A percentile compares a stretch with the other conserved stretches of the same genome.
Conservation (phyloP, 2,329 filamentous ascomycete species). For the Aspergillus latus region DNA sequence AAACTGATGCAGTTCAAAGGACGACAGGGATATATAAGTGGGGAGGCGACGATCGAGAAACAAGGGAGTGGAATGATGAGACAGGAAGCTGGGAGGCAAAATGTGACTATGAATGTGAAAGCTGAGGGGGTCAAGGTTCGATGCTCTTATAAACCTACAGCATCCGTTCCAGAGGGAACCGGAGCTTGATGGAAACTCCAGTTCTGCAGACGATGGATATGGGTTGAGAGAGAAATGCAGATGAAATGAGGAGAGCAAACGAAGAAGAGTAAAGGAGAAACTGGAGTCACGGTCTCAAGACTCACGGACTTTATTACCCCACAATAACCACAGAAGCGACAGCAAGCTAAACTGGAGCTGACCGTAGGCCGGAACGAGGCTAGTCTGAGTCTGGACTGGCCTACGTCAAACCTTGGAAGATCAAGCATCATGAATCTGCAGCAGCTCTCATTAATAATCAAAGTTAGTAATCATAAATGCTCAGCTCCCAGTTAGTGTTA, state of each 20-base stretch:
- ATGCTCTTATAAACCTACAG: not conserved
- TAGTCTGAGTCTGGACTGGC: slow-evolving; percentile 12
- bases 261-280: slow-evolving; percentile 7
- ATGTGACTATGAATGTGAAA: not conserved
- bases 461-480: too few species aligned
- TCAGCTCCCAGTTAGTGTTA: not conserved
- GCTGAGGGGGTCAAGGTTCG: not conserved
- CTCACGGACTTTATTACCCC: slow-evolving; percentile 15
- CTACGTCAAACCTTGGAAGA: not conserved
- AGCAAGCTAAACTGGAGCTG: slow-evolving; percentile 13
- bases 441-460: too few species aligned
- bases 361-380: slow-evolving; percentile 24
- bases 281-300: slow-evolving; percentile 5
- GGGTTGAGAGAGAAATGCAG: not conserved
- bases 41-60: slow-evolving; percentile 1
- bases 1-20: not conserved
- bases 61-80: not conserved
- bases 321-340: slow-evolving; percentile 9
- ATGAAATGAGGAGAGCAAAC: slow-evolving; percentile 4
- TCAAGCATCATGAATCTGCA: not conserved
- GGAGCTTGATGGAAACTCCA: not conserved
- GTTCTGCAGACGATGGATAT: not conserved
- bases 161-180: not conserved
- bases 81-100: slow-evolving; percentile 5
- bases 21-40: not conserved